Conservation (phyloP, 176 grass and related monocot species). For the Rhynchospora tenuis region DNA sequence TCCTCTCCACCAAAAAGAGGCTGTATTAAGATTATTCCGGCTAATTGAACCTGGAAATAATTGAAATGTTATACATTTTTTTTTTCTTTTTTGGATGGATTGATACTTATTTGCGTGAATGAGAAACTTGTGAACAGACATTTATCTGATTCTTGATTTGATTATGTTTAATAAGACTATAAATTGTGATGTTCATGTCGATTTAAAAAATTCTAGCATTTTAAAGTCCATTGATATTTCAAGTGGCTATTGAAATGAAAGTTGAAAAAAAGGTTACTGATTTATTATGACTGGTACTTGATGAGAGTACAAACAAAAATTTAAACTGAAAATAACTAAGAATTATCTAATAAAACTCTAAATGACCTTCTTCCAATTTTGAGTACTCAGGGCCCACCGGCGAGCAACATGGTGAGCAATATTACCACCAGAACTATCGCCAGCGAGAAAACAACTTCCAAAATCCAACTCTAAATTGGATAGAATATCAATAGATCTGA, state of each 20-base stretch:
- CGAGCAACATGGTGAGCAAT: constrained; percentile 1
- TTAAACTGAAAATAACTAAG: constrained; percentile 2
- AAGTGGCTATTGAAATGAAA: no score
- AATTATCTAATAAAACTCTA: neutral
- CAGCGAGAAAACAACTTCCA: neutral
- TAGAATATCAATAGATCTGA: neutral
- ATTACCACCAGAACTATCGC: neutral
- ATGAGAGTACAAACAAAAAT: neutral
- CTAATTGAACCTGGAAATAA: neutral
- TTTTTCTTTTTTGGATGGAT: neutral
- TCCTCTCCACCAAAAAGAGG: constrained; percentile 8
- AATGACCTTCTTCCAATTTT: constrained; percentile 8
- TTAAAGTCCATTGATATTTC: neutral
- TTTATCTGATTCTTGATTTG: neutral
- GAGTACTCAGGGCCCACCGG: neutral
- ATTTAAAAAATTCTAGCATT: neutral
- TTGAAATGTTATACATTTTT: neutral
- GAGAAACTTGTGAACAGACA: neutral
- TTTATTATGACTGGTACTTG: no score
- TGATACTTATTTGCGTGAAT: no score
- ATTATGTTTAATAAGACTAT: neutral
- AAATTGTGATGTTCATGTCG: neutral
- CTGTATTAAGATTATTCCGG: neutral
- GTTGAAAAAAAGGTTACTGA: no score
- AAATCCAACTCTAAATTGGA: neutral